These are phyloP conservation scores for Stipa capillata DNA, from an alignment of 176 grass and related monocot species.

Conservation along the genomic window DNA sequence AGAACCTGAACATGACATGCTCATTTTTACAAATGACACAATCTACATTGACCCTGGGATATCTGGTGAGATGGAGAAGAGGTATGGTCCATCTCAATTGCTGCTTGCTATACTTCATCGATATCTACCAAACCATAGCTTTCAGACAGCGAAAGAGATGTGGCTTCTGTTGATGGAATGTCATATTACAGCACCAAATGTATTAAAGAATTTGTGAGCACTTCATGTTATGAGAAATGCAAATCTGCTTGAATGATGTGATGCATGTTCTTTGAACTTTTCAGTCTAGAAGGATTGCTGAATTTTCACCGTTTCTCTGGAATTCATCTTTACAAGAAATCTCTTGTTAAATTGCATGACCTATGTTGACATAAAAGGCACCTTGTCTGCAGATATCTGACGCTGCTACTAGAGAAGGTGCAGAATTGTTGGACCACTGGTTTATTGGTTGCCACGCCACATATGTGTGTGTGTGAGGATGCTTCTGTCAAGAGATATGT, in stretches of 20 bases:
- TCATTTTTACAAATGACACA: slow-evolving; percentile 51
- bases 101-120: background rate
- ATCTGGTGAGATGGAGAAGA: slow-evolving; percentile 76
- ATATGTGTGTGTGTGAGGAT: slow-evolving; percentile 92
- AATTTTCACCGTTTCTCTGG: background rate
- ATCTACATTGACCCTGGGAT: slow-evolving; percentile 84
- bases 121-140: background rate
- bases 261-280: background rate
- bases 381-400: slow-evolving; percentile 55
- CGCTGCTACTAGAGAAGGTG: slow-evolving; percentile 59
- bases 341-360: background rate
- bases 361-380: background rate
- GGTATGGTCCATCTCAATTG: slow-evolving; percentile 34
- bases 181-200: background rate
- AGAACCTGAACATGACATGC: slow-evolving; percentile 21
- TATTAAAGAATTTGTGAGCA: background rate
- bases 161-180: background rate
- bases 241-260: background rate
- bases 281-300: background rate
- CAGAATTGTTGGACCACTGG: slow-evolving; percentile 84
- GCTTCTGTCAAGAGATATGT: slow-evolving; percentile 68
- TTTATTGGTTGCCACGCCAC: slow-evolving; percentile 85
- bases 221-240: background rate
- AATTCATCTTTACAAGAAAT: background rate
- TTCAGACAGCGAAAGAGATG: background rate